Conservation (phyloP, 257 asterid genomes). For the Parsonsia alboflavescens region DNA sequence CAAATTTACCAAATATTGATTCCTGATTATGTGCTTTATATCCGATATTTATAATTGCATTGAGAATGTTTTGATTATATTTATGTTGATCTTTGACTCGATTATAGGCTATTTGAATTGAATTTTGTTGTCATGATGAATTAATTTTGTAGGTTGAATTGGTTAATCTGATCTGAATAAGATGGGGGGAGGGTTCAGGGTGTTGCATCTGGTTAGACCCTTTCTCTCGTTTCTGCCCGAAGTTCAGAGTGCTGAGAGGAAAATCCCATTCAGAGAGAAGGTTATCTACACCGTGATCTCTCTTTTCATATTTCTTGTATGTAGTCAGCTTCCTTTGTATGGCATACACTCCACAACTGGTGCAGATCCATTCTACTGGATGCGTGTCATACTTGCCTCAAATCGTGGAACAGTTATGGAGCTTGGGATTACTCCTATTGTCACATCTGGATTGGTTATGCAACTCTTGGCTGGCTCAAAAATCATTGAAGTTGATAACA, state of each 20-base stretch:
- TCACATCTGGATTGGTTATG: conserved; percentile 79
- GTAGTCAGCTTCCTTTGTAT: conserved; percentile 81
- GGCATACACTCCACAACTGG: conserved; percentile 91
- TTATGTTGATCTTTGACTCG: too few relatives aligned
- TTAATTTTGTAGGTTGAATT: too few relatives aligned
- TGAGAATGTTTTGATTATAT: too few relatives aligned
- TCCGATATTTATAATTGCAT: too few relatives aligned
- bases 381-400: conserved; percentile 90
- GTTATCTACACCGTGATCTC: conserved; percentile 76
- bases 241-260: conserved; percentile 80
- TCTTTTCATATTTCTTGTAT: conserved; percentile 69
- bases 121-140: too few relatives aligned
- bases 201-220: conserved; percentile 78
- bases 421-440: conserved; percentile 85
- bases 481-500: conserved; percentile 80
- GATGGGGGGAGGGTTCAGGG: conserved; percentile 87
- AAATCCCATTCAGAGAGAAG: conserved; percentile 81
- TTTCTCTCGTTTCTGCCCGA: conserved; percentile 79
- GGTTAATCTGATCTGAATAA: too few relatives aligned
- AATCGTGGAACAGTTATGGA: conserved; percentile 89
- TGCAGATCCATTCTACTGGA: conserved; percentile 88
- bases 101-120: too few relatives aligned
- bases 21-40: too few relatives aligned
- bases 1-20: too few relatives aligned
- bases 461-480: conserved; percentile 81